These are phyloP conservation scores for Rhynchosporium agropyri DNA, from an alignment of 2,329 filamentous ascomycete species.

Conservation along the genomic window DNA sequence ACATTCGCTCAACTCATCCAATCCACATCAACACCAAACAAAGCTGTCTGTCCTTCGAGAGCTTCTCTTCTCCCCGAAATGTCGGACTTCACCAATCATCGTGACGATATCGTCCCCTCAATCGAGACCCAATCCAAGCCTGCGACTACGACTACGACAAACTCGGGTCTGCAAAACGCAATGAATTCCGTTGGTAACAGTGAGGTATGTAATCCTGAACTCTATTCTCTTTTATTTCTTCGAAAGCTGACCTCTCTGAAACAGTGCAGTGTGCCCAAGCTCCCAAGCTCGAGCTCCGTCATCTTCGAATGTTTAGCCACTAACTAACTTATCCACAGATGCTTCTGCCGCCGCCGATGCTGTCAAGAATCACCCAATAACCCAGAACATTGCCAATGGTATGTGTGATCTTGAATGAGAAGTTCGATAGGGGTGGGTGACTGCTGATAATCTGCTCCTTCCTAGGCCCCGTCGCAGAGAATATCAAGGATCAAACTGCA, in stretches of 20 bases:
- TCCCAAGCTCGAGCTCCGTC: constrained; percentile 23
- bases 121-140: constrained; percentile 30
- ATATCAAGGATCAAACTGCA: constrained; percentile 57
- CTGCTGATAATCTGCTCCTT: constrained; percentile 22
- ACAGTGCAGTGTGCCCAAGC: constrained; percentile 30
- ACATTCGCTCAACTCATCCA: constrained; percentile 14
- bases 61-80: constrained; percentile 25
- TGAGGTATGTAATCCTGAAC: constrained; percentile 33
- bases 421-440: constrained; percentile 16
- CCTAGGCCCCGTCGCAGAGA: constrained; percentile 61
- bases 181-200: constrained; percentile 36
- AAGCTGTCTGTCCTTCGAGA: constrained; percentile 4
- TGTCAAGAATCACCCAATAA: constrained; percentile 41
- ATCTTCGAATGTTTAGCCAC: constrained; percentile 8
- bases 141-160: neutral
- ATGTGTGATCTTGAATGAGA: constrained; percentile 26
- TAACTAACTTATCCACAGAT: constrained; percentile 38
- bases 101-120: constrained; percentile 33
- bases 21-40: too few relatives aligned
- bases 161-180: constrained; percentile 31
- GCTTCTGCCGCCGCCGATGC: constrained; percentile 40
- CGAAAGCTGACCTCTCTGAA: constrained; percentile 35
- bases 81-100: constrained; percentile 31
- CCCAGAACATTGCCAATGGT: constrained; percentile 41
- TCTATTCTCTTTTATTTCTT: constrained; percentile 14